A percentile compares a stretch with the other conserved stretches of the same genome.
Evolutionary conservation across 805 yeast genomes (phyloP).

Genomic region (Myxozyma neglecta): DNA sequence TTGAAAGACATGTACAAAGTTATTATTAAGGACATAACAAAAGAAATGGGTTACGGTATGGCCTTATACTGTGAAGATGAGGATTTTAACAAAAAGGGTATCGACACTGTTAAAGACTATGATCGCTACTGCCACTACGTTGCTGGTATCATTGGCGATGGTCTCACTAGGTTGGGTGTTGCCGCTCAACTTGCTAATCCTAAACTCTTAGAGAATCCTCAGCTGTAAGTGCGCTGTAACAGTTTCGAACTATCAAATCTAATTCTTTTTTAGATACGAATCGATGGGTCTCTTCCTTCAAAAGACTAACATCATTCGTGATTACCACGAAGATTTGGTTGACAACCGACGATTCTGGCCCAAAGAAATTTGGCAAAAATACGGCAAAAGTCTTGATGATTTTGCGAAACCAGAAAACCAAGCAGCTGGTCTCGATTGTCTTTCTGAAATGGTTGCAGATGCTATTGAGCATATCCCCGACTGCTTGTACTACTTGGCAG

Average conservation of each 20-base stretch:
- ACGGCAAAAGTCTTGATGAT: conserved; percentile 61
- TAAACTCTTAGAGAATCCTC: conserved; percentile 53
- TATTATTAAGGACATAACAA: conserved; percentile 72
- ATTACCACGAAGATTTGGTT: conserved; percentile 83
- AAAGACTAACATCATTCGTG: conserved; percentile 94
- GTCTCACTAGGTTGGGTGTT: conserved; percentile 78
- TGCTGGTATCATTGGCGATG: conserved; percentile 97
- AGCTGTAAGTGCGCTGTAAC: conserved; percentile 41
- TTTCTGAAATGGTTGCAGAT: conserved; percentile 76
- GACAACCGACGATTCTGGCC: conserved; percentile 98
- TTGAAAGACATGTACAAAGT: conserved; percentile 75
- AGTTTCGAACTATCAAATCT: background rate
- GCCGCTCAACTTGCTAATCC: conserved; percentile 68
- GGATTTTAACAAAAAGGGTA: conserved; percentile 75
- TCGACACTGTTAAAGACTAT: conserved; percentile 74
- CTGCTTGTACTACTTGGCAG: conserved; percentile 70
- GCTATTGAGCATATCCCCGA: conserved; percentile 77
- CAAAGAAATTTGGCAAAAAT: conserved; percentile 83
- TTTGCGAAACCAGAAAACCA: conserved; percentile 54
- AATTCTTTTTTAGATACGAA: conserved; percentile 46
- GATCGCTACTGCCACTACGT: conserved; percentile 94
- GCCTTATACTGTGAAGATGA: conserved; percentile 79
- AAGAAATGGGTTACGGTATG: conserved; percentile 96
- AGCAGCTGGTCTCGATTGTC: conserved; percentile 66
- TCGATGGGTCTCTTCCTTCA: conserved; percentile 95